These are phyloP conservation scores for Suhomyces bokatorum DNA, from an alignment of 1,139 yeast species.

Conservation along the genomic window DNA sequence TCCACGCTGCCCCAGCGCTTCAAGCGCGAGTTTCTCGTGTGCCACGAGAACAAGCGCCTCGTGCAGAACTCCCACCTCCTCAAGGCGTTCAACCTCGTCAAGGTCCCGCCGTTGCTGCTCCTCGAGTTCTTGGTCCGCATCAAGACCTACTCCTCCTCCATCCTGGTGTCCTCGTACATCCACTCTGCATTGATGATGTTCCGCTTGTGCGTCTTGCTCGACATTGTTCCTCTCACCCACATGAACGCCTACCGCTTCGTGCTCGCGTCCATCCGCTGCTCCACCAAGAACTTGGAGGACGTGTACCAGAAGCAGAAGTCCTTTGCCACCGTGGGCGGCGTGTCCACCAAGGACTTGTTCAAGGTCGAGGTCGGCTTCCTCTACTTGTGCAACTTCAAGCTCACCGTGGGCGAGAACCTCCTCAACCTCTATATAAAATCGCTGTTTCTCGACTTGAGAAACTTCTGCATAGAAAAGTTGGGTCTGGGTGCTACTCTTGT, in stretches of 20 bases:
- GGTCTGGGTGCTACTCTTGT: neutral
- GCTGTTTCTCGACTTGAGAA: conserved; percentile 30
- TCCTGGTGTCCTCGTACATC: conserved; percentile 42
- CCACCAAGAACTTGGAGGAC: conserved; percentile 46
- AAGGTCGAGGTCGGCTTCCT: conserved; percentile 45
- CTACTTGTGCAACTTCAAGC: conserved; percentile 41
- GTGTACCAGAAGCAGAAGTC: conserved; percentile 45
- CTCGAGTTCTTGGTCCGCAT: conserved; percentile 40
- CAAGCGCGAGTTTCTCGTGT: conserved; percentile 10
- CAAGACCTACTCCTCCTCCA: conserved; percentile 44
- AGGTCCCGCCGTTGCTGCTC: conserved; percentile 38
- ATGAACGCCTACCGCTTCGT: conserved; percentile 42
- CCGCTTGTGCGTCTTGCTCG: conserved; percentile 36
- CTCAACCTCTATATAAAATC: conserved; percentile 34
- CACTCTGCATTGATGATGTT: conserved; percentile 44
- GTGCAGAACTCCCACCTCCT: conserved; percentile 31
- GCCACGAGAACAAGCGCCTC: conserved; percentile 8
- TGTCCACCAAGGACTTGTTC: conserved; percentile 37
- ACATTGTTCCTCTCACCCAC: conserved; percentile 33
- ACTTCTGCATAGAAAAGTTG: conserved; percentile 21
- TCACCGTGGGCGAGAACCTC: conserved; percentile 38
- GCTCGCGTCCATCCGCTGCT: conserved; percentile 46
- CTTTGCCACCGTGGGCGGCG: conserved; percentile 50
- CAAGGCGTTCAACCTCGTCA: conserved; percentile 36
- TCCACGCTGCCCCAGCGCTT: conserved; percentile 11